Conservation (phyloP, 148 eudicot genomes). For the Camellia japonica region DNA sequence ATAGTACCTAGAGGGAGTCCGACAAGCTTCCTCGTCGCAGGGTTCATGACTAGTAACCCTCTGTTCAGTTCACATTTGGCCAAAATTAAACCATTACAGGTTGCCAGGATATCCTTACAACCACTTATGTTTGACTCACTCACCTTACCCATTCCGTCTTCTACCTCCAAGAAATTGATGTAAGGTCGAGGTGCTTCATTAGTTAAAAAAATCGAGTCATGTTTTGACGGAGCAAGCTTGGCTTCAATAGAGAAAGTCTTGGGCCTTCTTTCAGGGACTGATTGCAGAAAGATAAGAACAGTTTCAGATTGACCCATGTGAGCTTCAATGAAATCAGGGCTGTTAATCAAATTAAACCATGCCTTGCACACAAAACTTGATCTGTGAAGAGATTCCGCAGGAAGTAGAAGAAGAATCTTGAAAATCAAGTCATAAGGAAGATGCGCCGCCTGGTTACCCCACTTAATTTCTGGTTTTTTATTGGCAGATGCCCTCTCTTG, state of each 20-base stretch:
- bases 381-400: constrained; percentile 31
- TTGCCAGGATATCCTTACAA: constrained; percentile 27
- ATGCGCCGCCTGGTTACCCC: constrained; percentile 13
- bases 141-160: constrained; percentile 26
- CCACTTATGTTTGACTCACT: constrained; percentile 27
- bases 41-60: constrained; percentile 18
- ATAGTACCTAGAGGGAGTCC: constrained; percentile 36
- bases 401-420: constrained; percentile 34
- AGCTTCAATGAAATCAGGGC: constrained; percentile 38
- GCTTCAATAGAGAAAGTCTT: constrained; percentile 30
- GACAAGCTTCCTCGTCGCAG: constrained; percentile 6
- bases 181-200: not conserved
- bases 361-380: constrained; percentile 38
- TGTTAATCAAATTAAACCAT: constrained; percentile 37
- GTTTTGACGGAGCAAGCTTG: constrained; percentile 21
- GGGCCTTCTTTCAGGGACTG: not conserved
- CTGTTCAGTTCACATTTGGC: constrained; percentile 16
- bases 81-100: constrained; percentile 39
- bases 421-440: constrained; percentile 37
- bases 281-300: constrained; percentile 22
- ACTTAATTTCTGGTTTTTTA: not conserved
- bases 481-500: not conserved
- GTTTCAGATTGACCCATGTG: constrained; percentile 24
- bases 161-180: constrained; percentile 31
- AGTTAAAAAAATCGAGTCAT: constrained; percentile 22